These are phyloP conservation scores for Bryoerythrophyllum caledonicum DNA, from an alignment of 225 moss, liverwort and hornwort genomes.

Conservation along the genomic window DNA sequence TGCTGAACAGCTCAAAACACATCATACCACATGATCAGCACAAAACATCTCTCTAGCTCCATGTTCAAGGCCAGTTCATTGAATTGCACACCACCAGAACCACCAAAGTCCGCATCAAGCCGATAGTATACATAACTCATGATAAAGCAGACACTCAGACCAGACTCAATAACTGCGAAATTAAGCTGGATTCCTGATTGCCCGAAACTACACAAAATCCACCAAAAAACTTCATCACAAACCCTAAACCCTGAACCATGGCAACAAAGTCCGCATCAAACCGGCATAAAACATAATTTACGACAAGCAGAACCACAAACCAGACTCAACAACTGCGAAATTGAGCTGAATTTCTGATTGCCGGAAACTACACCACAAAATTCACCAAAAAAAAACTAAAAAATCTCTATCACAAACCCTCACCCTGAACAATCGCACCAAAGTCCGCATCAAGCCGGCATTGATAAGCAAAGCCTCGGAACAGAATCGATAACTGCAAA, in stretches of 20 bases:
- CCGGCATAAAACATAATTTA: neutral
- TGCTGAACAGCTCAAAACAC: neutral
- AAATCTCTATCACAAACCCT: neutral
- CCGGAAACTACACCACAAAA: neutral
- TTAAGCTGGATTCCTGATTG: neutral
- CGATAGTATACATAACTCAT: neutral
- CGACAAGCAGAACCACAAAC: neutral
- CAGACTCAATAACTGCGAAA: neutral
- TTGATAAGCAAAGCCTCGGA: neutral
- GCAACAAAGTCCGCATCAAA: neutral
- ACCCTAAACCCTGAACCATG: neutral
- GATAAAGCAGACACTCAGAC: neutral
- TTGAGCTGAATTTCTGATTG: neutral
- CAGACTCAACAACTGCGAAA: neutral
- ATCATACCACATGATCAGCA: neutral
- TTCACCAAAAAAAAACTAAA: neutral
- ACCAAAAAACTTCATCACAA: neutral
- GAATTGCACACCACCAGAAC: conserved; percentile 1
- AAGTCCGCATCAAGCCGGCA: neutral
- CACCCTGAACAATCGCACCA: neutral
- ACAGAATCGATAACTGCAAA: neutral
- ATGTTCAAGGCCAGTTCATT: neutral
- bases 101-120: neutral
- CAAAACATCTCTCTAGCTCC: neutral
- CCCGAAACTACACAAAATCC: neutral